Evolutionary conservation across 2,329 filamentous ascomycete species (phyloP).

Genomic region (Beauveria pseudobassiana): DNA sequence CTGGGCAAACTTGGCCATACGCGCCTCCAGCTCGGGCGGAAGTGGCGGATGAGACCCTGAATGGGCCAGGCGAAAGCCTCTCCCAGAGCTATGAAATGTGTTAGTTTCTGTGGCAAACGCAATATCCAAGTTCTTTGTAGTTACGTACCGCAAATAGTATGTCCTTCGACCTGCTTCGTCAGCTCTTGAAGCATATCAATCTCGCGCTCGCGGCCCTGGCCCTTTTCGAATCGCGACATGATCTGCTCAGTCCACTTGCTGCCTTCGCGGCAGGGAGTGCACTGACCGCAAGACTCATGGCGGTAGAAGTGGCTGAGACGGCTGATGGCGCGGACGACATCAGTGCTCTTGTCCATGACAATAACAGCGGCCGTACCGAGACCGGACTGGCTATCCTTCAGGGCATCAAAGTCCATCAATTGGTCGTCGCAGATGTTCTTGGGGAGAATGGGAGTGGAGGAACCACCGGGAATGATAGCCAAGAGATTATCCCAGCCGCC

Average conservation of each 20-base stretch:
- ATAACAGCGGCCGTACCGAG: constrained; percentile 96
- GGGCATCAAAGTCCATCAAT: constrained; percentile 96
- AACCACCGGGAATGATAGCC: constrained; percentile 91
- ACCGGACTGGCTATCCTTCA: constrained; percentile 97
- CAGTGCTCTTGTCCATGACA: constrained; percentile 97
- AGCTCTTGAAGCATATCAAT: constrained; percentile 99
- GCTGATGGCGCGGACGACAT: constrained; percentile 89
- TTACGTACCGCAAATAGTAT: constrained; percentile 87
- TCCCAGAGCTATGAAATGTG: constrained; percentile 58
- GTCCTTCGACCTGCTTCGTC: constrained; percentile 98
- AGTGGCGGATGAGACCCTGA: constrained; percentile 96
- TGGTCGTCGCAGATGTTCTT: constrained; percentile 88
- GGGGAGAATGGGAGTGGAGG: constrained; percentile 91
- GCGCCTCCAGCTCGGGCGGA: constrained; percentile 88
- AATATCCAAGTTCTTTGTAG: not conserved
- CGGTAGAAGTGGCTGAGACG: constrained; percentile 95
- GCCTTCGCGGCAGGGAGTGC: constrained; percentile 97
- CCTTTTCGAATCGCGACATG: constrained; percentile 92
- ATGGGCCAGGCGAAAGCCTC: constrained; percentile 99
- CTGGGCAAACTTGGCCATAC: constrained; percentile 73
- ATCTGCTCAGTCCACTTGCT: constrained; percentile 99
- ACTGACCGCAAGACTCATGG: constrained; percentile 97
- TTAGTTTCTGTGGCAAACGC: constrained; percentile 20
- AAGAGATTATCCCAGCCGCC: constrained; percentile 98
- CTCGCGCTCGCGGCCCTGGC: constrained; percentile 79